Conservation (phyloP, 768 basidiomycete species). For the Tylopilus subfusipes region DNA sequence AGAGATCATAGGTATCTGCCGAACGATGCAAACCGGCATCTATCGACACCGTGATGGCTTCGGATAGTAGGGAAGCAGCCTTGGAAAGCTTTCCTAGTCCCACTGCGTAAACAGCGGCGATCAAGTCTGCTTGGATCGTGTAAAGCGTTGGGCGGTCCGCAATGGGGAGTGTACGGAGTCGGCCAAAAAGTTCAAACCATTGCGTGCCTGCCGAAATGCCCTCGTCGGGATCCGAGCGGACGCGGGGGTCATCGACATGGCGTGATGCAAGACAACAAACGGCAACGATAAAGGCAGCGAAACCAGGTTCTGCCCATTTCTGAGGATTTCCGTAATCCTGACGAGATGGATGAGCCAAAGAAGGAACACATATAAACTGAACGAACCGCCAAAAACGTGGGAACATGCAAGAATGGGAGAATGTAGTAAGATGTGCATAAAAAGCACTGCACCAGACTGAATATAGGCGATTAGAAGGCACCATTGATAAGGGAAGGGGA, state of each 20-base stretch:
- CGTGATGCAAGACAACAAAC: conserved; percentile 88
- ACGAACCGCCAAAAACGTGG: conserved; percentile 75
- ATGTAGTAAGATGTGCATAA: conserved; percentile 92
- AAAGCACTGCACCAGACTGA: conserved; percentile 76
- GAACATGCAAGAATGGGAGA: conserved; percentile 89
- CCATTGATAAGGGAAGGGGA: conserved; percentile 7
- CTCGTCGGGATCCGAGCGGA: conserved; percentile 76
- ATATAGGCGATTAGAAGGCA: conserved; percentile 13
- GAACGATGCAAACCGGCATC: conserved; percentile 89
- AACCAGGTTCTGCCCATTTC: conserved; percentile 95
- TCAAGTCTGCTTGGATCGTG: conserved; percentile 85
- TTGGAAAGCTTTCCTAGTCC: conserved; percentile 86
- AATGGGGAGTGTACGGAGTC: conserved; percentile 83
- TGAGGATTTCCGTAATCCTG: conserved; percentile 91
- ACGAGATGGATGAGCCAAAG: conserved; percentile 14
- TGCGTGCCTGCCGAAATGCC: conserved; percentile 86
- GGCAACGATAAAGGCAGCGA: conserved; percentile 90
- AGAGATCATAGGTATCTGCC: conserved; percentile 80
- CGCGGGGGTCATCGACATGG: conserved; percentile 89
- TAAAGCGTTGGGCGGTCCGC: conserved; percentile 88
- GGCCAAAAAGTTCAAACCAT: conserved; percentile 87
- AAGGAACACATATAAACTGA: conserved; percentile 4
- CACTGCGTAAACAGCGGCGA: conserved; percentile 91
- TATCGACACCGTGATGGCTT: conserved; percentile 82
- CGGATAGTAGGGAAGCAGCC: conserved; percentile 81